phyloP scores from a whole-genome alignment of 805 yeast species.

The Hanseniaspora occidentalis region DNA sequence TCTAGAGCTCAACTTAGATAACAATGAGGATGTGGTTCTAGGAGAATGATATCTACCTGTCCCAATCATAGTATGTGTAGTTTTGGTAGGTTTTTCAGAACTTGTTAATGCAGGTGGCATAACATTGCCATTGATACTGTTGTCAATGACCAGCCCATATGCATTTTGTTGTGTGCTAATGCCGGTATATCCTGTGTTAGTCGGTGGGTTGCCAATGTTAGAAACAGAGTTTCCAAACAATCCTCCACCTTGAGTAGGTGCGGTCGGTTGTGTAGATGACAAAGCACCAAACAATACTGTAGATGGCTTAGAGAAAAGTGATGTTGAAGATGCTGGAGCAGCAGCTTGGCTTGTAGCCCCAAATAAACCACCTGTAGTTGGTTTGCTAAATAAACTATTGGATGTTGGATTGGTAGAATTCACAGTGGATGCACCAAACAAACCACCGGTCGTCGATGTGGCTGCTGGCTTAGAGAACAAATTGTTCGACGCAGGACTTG shows the following conservation, averaged over 20 bases:
- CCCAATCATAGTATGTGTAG: neutral
- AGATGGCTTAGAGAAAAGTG: neutral
- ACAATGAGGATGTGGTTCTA: neutral
- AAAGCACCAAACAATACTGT: too few relatives aligned
- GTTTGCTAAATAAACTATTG: neutral
- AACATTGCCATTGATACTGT: neutral
- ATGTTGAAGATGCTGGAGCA: slow-evolving; percentile 4
- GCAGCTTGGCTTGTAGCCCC: neutral
- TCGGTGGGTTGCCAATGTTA: slow-evolving; percentile 1
- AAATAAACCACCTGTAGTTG: slow-evolving; percentile 1
- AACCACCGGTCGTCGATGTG: too few relatives aligned
- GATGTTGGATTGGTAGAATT: slow-evolving; percentile 1
- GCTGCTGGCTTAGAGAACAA: too few relatives aligned
- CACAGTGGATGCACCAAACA: slow-evolving; percentile 12
- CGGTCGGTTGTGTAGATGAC: neutral
- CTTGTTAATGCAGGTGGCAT: neutral
- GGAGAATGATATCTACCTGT: neutral
- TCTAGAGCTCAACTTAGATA: neutral
- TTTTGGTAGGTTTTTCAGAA: too few relatives aligned
- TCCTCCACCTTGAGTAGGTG: slow-evolving; percentile 1
- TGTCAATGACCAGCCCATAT: neutral
- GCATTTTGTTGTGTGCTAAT: neutral
- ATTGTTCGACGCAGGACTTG: too few relatives aligned
- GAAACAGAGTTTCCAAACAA: slow-evolving; percentile 3
- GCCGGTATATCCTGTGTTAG: neutral